Evolutionary conservation across 352 stramenopile genomes (phyloP), one percentile per base, ranked within the genome.

Genomic region (Thraustochytrium sp.): DNA sequence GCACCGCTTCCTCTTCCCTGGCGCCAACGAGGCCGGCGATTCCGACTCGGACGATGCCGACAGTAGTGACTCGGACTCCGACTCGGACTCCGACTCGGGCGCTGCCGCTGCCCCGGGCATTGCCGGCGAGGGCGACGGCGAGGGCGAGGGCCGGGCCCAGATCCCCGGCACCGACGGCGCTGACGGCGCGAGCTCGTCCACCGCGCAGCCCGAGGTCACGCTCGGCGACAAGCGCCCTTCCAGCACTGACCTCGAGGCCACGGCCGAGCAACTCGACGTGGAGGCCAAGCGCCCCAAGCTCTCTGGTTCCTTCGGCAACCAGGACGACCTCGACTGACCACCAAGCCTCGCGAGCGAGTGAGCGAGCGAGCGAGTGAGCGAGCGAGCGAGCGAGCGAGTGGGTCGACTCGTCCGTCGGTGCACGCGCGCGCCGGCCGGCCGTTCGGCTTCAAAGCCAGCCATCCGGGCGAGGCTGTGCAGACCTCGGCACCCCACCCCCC

Each of bases 21-120:
- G 68, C 34, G 68, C 48, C 18, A 34, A 65, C n/a, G 68, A 80
- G 37, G 53, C n/a, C 31, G 68, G 31, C 16, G 65, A 77, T 74
- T 46, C 36, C 38, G n/a, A 23, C 26, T 29, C n/a, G 31, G 64
- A 76, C 18, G 46, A 76, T 8, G 64, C 8, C 64, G 48, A 59
- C 9, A n/a, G 73, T 64, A 4, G 26, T 64, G 31, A 53, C 54
- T 63, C 54, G 31, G 18, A 29, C 18, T 34, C 21, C 26, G 18
- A 18, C 18, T 55, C 48, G 48, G 18, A 18, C n/a, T 55, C 48
- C 13, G 59, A 44, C 31, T 21, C 42, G 13, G 59, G 8, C 2
- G 46, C 42, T 29, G 40, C 8, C 59, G 48, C 18, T 18, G 48
- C 48, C 48, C 48, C 18, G n/a, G 48, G n/a, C 18, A 18, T 55